phyloP scores from a whole-genome alignment of 2,329 filamentous ascomycete genomes.

The Colletotrichum trifolii region DNA sequence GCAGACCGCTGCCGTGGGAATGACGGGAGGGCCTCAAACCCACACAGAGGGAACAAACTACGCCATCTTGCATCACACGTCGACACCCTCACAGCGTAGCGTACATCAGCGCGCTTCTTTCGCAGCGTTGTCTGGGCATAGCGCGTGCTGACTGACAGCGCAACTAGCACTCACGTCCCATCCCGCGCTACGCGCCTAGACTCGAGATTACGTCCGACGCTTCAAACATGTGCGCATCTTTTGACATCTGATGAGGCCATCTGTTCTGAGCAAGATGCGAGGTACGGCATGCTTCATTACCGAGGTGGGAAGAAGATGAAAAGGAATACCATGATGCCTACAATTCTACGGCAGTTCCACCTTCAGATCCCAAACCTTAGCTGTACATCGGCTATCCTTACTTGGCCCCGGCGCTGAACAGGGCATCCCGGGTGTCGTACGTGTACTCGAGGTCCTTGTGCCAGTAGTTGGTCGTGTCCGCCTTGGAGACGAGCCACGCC shows the following conservation, averaged over 20 bases:
- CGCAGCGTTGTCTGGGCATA: too few species aligned
- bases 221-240: conserved; percentile 10
- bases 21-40: conserved; percentile 28
- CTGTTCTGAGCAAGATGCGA: background rate
- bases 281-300: too few species aligned
- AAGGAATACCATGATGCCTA: conserved; percentile 9
- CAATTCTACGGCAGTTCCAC: conserved; percentile 1
- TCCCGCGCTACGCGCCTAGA: conserved; percentile 6
- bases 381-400: conserved; percentile 5
- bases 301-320: background rate
- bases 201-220: conserved; percentile 1
- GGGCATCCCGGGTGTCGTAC: conserved; percentile 70
- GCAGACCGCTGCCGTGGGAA: conserved; percentile 23
- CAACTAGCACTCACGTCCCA: background rate
- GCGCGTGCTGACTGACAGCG: too few species aligned
- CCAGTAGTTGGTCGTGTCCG: conserved; percentile 64
- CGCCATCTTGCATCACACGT: conserved; percentile 14
- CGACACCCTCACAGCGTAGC: background rate
- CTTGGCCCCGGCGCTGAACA: conserved; percentile 63
- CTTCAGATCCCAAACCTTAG: conserved; percentile 12
- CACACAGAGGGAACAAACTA: conserved; percentile 15
- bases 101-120: too few species aligned
- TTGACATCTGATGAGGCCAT: conserved; percentile 29
- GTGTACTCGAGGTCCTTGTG: conserved; percentile 72
- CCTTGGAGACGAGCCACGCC: conserved; percentile 79